Evolutionary conservation across 305 asterid genomes (phyloP).

Genomic region (Vinca major): DNA sequence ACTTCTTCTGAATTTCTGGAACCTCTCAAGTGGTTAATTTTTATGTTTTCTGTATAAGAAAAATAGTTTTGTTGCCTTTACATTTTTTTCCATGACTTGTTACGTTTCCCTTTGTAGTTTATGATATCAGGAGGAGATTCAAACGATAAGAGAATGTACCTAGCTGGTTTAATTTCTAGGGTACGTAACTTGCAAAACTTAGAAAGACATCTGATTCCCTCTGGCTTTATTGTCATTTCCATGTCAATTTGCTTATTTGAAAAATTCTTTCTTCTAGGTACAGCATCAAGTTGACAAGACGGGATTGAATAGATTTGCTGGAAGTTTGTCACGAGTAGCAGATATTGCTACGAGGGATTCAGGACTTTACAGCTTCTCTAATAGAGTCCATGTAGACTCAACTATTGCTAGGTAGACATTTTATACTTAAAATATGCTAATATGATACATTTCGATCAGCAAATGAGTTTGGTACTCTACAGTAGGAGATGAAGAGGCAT

Average conservation of each 20-base stretch:
- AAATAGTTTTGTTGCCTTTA: background rate
- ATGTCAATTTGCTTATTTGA: constrained; percentile 10
- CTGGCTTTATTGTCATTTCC: constrained; percentile 10
- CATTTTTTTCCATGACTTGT: constrained; percentile 13
- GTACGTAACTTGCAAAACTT: constrained; percentile 34
- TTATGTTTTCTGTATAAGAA: background rate
- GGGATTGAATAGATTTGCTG: constrained; percentile 29
- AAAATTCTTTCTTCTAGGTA: constrained; percentile 18
- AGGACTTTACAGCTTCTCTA: constrained; percentile 33
- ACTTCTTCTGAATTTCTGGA: background rate
- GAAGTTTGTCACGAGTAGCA: constrained; percentile 39
- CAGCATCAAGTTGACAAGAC: constrained; percentile 47
- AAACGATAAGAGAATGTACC: constrained; percentile 60
- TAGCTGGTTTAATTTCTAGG: constrained; percentile 60
- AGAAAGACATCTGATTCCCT: constrained; percentile 11
- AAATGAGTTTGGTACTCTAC: background rate
- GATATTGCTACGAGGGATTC: constrained; percentile 31
- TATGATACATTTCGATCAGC: background rate
- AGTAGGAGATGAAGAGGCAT: background rate
- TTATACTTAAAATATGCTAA: background rate
- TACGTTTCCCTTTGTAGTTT: constrained; percentile 41
- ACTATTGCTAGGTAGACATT: constrained; percentile 34
- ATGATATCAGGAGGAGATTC: constrained; percentile 69
- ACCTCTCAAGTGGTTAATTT: constrained; percentile 12
- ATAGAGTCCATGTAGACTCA: constrained; percentile 31